These are phyloP conservation scores for Ustulina deusta DNA, from an alignment of 2,329 filamentous ascomycete genomes.

Conservation along the genomic window DNA sequence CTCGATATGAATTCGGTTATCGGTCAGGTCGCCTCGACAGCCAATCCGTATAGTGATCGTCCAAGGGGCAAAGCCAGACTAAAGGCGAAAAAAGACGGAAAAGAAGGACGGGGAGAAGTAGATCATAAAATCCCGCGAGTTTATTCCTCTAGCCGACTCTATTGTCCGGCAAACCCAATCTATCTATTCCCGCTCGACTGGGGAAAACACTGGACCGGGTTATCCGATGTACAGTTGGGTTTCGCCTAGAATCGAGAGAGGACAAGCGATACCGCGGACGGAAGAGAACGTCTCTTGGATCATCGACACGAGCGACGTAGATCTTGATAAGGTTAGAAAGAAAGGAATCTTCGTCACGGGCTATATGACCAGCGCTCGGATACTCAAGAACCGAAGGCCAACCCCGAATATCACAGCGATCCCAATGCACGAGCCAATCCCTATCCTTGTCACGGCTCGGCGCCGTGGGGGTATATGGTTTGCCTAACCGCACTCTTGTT, in stretches of 20 bases:
- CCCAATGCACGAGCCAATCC: not conserved
- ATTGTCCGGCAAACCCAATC: not conserved
- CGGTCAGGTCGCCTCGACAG: not conserved
- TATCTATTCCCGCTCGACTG: not conserved
- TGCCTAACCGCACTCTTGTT: not conserved
- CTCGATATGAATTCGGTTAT: not conserved
- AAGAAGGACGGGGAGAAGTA: too few relatives aligned
- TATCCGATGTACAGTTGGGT: not conserved
- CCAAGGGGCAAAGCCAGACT: not conserved
- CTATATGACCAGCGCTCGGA: slow-evolving; percentile 8
- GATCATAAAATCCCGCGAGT: not conserved
- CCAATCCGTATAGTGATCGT: not conserved
- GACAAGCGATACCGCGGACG: not conserved
- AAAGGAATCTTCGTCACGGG: not conserved
- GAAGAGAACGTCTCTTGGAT: not conserved
- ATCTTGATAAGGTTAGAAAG: not conserved
- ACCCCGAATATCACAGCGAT: not conserved
- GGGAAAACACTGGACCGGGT: not conserved
- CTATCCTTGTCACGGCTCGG: not conserved
- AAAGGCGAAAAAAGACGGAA: not conserved
- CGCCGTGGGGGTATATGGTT: not conserved
- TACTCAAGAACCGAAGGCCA: slow-evolving; percentile 7
- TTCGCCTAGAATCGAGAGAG: not conserved
- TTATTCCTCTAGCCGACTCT: not conserved
- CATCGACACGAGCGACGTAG: not conserved